phyloP scores from a whole-genome alignment of 164 flowering plant genomes.

The Kingdonia uniflora region DNA sequence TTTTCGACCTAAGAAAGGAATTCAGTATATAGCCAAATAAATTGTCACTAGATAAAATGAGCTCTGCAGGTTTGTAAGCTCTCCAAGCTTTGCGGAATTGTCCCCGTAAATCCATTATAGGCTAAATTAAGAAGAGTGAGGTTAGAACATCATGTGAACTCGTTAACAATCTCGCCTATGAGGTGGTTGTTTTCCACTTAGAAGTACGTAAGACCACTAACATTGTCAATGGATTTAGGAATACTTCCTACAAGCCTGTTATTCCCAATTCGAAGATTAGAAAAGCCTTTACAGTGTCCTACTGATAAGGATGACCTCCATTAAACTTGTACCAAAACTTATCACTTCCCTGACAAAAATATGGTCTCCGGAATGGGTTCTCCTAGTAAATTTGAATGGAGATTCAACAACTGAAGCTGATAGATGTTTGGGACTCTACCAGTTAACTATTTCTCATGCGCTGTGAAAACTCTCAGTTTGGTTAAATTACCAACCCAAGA shows the following conservation, averaged over 20 bases:
- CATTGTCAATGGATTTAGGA: slow-evolving; percentile 64
- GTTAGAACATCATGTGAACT: slow-evolving; percentile 59
- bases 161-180: slow-evolving; percentile 69
- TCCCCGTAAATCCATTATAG: slow-evolving; percentile 72
- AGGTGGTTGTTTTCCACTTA: slow-evolving; percentile 76
- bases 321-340: slow-evolving; percentile 53
- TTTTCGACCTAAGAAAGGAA: slow-evolving; percentile 53
- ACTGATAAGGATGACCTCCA: slow-evolving; percentile 55
- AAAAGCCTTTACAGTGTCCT: slow-evolving; percentile 64
- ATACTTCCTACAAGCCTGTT: slow-evolving; percentile 63
- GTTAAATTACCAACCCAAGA: slow-evolving; percentile 67
- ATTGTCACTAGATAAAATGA: slow-evolving; percentile 71
- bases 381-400: slow-evolving; percentile 75
- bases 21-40: slow-evolving; percentile 74
- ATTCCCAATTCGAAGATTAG: slow-evolving; percentile 75
- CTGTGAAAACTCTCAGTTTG: slow-evolving; percentile 55
- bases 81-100: slow-evolving; percentile 68
- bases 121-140: slow-evolving; percentile 89
- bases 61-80: slow-evolving; percentile 68
- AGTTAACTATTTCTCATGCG: slow-evolving; percentile 69
- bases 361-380: slow-evolving; percentile 72
- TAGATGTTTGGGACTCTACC: slow-evolving; percentile 66
- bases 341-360: slow-evolving; percentile 58
- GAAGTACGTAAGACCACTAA: slow-evolving; percentile 74
- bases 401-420: slow-evolving; percentile 57